Percentiles rank a stretch among this genome's conserved stretches.
Evolutionary conservation across 768 basidiomycete genomes (phyloP).

Genomic region (button mushroom (Agaricus bisporus)): DNA sequence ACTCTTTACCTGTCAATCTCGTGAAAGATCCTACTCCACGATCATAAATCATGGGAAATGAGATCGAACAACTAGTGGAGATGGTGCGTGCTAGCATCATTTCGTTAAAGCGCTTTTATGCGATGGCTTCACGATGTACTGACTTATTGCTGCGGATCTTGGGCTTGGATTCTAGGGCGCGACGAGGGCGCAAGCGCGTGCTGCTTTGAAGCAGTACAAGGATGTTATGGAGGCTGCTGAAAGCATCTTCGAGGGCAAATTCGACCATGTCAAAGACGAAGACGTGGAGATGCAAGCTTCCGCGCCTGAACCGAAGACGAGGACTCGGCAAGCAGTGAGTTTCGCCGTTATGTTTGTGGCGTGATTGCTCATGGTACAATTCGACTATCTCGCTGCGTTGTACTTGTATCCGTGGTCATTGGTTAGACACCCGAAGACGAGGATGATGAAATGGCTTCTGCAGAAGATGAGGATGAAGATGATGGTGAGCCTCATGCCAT

Average conservation of each 20-base stretch:
- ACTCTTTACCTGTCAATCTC: not conserved
- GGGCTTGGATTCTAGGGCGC: conserved; percentile 57
- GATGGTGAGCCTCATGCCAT: conserved; percentile 25
- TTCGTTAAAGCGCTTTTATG: not conserved
- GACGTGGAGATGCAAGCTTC: conserved; percentile 41
- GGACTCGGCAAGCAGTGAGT: conserved; percentile 13
- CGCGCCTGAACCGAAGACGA: conserved; percentile 13
- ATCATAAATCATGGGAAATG: conserved; percentile 34
- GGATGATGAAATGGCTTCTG: conserved; percentile 40
- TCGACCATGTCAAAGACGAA: conserved; percentile 63
- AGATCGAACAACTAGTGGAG: conserved; percentile 55
- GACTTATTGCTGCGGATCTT: not conserved
- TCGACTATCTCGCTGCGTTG: not conserved
- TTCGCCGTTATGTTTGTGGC: not conserved
- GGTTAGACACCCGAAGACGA: conserved; percentile 54
- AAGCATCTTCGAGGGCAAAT: conserved; percentile 77
- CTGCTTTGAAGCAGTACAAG: conserved; percentile 72
- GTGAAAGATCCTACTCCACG: not conserved
- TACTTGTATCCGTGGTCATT: not conserved
- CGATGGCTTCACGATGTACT: not conserved
- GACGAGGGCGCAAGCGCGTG: conserved; percentile 71
- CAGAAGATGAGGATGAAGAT: conserved; percentile 50
- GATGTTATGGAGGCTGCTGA: conserved; percentile 94
- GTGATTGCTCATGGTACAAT: conserved; percentile 13
- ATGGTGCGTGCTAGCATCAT: conserved; percentile 23